Conservation (phyloP, 192 early-diverging fungal genomes). For the Coemansia sp. region DNA sequence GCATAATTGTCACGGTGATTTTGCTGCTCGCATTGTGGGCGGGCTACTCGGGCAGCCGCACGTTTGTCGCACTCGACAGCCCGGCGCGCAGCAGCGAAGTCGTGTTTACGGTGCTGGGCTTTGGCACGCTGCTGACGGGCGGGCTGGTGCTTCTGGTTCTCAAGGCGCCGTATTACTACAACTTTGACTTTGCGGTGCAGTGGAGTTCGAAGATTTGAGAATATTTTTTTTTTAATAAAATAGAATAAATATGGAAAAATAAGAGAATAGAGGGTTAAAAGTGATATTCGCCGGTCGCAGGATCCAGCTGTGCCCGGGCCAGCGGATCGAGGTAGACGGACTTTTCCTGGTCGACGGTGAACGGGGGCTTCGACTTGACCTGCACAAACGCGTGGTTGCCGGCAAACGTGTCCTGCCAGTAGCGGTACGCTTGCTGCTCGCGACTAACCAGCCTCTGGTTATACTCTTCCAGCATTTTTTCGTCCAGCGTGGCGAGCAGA, state of each 20-base stretch:
- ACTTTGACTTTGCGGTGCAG: constrained; percentile 30
- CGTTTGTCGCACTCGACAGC: constrained; percentile 15
- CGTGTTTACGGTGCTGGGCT: constrained; percentile 13
- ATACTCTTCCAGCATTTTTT: constrained; percentile 16
- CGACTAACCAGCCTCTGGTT: neutral
- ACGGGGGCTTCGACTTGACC: constrained; percentile 25
- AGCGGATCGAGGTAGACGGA: constrained; percentile 20
- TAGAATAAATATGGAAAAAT: constrained; percentile 2
- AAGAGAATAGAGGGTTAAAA: constrained; percentile 20
- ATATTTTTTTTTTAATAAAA: neutral
- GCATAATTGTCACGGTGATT: neutral
- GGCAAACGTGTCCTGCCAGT: constrained; percentile 35
- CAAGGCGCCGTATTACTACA: constrained; percentile 22
- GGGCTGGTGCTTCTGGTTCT: constrained; percentile 8
- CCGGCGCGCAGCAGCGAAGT: constrained; percentile 19
- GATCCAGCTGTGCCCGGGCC: constrained; percentile 16
- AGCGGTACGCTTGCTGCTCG: constrained; percentile 18
- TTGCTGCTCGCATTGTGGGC: constrained; percentile 24
- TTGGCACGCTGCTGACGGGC: constrained; percentile 15
- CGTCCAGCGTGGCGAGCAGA: constrained; percentile 47
- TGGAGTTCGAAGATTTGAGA: constrained; percentile 6
- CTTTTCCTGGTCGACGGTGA: constrained; percentile 16
- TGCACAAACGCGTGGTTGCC: constrained; percentile 26
- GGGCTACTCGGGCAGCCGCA: constrained; percentile 11
- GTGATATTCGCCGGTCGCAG: constrained; percentile 13